phyloP scores from a whole-genome alignment of 345 rosid genomes.

The Acer campestre region DNA sequence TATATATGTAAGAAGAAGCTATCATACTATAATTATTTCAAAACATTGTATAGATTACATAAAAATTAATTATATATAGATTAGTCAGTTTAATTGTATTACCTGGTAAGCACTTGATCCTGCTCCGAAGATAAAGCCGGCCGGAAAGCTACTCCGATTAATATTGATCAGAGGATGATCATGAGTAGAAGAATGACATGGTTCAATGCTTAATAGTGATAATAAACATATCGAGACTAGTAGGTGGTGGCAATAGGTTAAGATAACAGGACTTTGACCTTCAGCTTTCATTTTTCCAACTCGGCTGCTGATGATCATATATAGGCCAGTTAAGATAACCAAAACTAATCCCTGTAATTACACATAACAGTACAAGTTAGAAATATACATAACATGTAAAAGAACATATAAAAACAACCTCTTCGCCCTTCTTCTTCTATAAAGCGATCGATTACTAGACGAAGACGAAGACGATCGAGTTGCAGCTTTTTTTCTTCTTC shows the following conservation, averaged over 20 bases:
- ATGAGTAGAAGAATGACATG: not conserved
- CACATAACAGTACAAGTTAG: too few relatives aligned
- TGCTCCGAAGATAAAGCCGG: constrained; percentile 12
- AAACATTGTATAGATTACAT: not conserved
- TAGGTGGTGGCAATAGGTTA: not conserved
- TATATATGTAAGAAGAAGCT: too few relatives aligned
- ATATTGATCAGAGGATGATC: not conserved
- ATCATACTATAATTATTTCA: not conserved
- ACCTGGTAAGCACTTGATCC: constrained; percentile 26
- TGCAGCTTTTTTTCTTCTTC: too few relatives aligned
- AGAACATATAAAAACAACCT: too few relatives aligned
- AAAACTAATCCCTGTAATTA: too few relatives aligned
- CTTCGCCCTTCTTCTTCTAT: too few relatives aligned
- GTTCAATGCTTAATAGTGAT: not conserved
- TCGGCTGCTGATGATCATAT: not conserved
- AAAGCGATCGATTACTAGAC: too few relatives aligned
- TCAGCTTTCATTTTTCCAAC: not conserved
- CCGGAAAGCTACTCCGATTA: constrained; percentile 20
- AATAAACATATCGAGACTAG: not conserved
- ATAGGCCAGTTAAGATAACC: not conserved
- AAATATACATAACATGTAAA: too few relatives aligned
- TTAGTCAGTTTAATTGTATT: not conserved
- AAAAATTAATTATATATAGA: too few relatives aligned
- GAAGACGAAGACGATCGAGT: too few relatives aligned
- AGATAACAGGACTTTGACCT: not conserved